Evolutionary conservation across 2,329 filamentous ascomycete genomes (phyloP).

Genomic region (Xylaria sp.): DNA sequence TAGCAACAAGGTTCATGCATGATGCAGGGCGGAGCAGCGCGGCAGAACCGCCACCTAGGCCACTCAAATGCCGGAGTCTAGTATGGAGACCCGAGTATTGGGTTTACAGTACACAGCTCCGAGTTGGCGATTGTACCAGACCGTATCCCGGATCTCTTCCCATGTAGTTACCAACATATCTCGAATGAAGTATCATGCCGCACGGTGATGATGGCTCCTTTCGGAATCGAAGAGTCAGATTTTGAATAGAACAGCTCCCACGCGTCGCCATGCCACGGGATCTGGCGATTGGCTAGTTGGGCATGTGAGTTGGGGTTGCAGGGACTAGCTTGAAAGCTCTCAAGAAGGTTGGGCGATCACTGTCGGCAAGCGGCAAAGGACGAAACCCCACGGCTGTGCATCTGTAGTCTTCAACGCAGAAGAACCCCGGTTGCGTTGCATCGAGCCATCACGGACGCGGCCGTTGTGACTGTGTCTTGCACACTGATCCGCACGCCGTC

Average conservation of each 20-base stretch:
- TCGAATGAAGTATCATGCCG: conserved; percentile 44
- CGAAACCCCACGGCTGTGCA: conserved; percentile 41
- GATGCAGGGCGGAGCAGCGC: conserved; percentile 33
- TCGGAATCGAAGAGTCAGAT: conserved; percentile 2
- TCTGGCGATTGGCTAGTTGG: conserved; percentile 43
- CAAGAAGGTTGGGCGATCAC: conserved; percentile 41
- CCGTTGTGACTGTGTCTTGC: conserved; percentile 34
- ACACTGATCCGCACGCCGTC: conserved; percentile 21
- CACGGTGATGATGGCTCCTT: conserved; percentile 39
- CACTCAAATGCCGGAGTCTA: conserved; percentile 1
- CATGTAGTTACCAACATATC: conserved; percentile 12
- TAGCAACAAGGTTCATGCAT: conserved; percentile 33
- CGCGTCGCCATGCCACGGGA: conserved; percentile 37
- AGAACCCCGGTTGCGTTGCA: conserved; percentile 44
- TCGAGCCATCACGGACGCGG: conserved; percentile 40
- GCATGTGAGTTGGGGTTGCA: conserved; percentile 36
- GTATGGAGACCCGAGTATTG: too few species aligned
- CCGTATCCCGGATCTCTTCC: not conserved
- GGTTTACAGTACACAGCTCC: not conserved
- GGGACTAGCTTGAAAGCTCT: conserved; percentile 28
- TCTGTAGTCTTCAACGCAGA: conserved; percentile 32
- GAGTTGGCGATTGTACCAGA: not conserved
- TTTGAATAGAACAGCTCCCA: conserved; percentile 15
- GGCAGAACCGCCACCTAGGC: conserved; percentile 30
- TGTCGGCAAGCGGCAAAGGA: conserved; percentile 44